Base-by-base conservation (phyloP, 345 rosid genomes). In the Linum trigynum region DNA sequence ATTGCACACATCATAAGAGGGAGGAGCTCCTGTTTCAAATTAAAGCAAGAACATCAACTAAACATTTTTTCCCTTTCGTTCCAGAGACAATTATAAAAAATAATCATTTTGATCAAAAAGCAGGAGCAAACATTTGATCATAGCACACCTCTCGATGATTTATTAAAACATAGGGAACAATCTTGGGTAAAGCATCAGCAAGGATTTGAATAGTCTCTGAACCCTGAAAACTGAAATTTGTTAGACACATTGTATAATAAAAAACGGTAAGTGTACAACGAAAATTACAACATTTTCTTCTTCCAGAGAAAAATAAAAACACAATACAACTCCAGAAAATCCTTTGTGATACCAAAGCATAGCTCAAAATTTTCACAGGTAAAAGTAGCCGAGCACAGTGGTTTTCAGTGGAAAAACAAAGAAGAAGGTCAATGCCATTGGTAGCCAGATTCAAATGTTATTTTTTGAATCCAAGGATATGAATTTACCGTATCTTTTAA, bases 1-100 rank as follows among this genome's bases (percentile, higher is more conserved):
- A 92, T 92, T 66, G 97, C 97, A 82, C 98, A 92, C 97, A 90
- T 92, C 81, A 92, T 92, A 72, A 92, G 77, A 14, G 98, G 96
- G 64, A 92, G 98, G 72, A 92, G 92, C 80, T 90, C 98, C 98
- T 92, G 84, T 32, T 7, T 16, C 57, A 10, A 41, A 61, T 39
- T 69, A 58, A 66, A 65, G 45, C 39, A 56, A 72, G 37, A 65
- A 61, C 50, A 43, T 38, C 17, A 68, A 39, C 75, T 36, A 72
- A 59, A 10, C 62, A 32, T 17, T 17, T 23, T 23, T 23, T 23
- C 32, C 32, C 32, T 23, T 23, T 23, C 32, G 32, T 23, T 23
- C 32, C 32, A 23, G 32, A 23, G 32, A 23, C 32, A 23, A 1
- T 1, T 23, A 23, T 23, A 23, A 23, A 23, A 23, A 23, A 23